A percentile compares a stretch with the other conserved stretches of the same genome.
phyloP scores from a whole-genome alignment of 2,329 filamentous ascomycete species.

The Epichloe bromicola region DNA sequence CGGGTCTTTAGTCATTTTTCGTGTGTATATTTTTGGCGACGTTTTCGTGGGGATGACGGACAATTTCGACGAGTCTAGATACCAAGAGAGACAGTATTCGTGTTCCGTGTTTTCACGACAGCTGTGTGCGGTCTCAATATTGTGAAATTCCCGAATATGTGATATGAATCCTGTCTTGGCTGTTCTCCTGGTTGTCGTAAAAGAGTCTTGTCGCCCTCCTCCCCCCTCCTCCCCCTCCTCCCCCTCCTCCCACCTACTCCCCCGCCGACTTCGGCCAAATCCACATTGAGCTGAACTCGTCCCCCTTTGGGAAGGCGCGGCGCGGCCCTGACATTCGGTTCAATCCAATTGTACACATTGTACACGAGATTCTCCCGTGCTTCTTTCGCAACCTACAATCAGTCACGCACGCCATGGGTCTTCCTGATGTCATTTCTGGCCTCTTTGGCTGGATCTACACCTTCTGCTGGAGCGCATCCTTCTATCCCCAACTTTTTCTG shows the following conservation, averaged over 20 bases:
- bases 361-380: no score
- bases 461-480: slow-evolving; percentile 68
- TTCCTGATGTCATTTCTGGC: slow-evolving; percentile 38
- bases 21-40: background rate
- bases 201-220: no score
- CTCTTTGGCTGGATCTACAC: slow-evolving; percentile 67
- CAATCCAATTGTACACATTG: no score
- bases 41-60: background rate
- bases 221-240: no score
- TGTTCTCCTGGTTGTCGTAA: no score
- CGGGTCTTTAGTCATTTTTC: background rate
- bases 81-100: background rate
- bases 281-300: background rate
- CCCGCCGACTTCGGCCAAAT: background rate
- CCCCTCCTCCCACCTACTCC: no score
- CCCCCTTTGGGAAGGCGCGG: background rate
- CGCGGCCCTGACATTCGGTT: background rate
- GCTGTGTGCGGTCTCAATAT: background rate
- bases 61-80: background rate
- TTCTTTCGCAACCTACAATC: background rate
- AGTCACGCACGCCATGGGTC: slow-evolving; percentile 11
- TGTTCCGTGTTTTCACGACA: background rate
- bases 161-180: no score
- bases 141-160: background rate
- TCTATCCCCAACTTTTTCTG: slow-evolving; percentile 80